These are phyloP conservation scores for Asterochloris erici DNA, from an alignment of 139 green algal genomes.

Conservation along the genomic window DNA sequence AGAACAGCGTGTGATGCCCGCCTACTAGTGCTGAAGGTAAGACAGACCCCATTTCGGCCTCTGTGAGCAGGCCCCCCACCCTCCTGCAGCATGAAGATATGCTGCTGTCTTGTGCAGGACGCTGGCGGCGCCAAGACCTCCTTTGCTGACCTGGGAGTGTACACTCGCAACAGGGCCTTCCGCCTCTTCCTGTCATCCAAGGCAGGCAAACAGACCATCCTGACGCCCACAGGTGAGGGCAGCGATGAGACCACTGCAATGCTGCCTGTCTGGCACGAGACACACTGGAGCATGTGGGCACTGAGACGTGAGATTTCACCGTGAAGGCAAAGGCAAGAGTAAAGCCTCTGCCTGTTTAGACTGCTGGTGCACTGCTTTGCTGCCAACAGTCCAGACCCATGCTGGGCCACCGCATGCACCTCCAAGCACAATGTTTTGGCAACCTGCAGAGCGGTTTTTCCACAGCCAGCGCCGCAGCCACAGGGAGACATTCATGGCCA, in stretches of 20 bases:
- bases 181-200: slow-evolving; percentile 62
- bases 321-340: too few relatives aligned
- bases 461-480: background rate
- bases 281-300: too few relatives aligned
- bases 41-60: too few relatives aligned
- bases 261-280: background rate
- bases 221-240: slow-evolving; percentile 32
- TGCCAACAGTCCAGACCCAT: too few relatives aligned
- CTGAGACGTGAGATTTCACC: too few relatives aligned
- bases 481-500: slow-evolving; percentile 26
- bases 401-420: too few relatives aligned
- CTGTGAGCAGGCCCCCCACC: background rate
- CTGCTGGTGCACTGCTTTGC: too few relatives aligned
- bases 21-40: too few relatives aligned
- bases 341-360: too few relatives aligned
- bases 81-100: background rate
- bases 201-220: slow-evolving; percentile 44
- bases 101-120: slow-evolving; percentile 6
- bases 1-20: too few relatives aligned
- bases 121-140: background rate
- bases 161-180: slow-evolving; percentile 76
- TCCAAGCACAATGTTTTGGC: too few relatives aligned
- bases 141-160: slow-evolving; percentile 68
- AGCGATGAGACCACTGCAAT: background rate
- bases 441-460: slow-evolving; percentile 15